Evolutionary conservation across 306 rosid species (phyloP).

Genomic region (Pyrus communis): DNA sequence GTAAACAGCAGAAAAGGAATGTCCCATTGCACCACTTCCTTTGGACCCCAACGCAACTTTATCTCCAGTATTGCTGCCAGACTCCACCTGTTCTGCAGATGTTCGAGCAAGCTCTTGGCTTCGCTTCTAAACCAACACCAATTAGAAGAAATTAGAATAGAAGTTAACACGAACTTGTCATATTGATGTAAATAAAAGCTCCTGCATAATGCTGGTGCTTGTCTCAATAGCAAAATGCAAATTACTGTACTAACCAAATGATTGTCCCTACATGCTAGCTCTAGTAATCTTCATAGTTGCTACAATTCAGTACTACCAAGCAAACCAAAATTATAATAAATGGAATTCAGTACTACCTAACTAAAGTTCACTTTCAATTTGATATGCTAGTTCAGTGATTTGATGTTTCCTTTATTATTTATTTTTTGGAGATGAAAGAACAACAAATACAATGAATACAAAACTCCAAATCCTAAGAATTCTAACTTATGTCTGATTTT

Average conservation of each 20-base stretch:
- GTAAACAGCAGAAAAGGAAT: slow-evolving; percentile 44
- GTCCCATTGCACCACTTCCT: slow-evolving; percentile 44
- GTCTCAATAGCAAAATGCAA: not conserved
- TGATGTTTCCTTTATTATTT: not conserved
- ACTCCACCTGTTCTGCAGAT: slow-evolving; percentile 62
- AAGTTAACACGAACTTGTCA: not conserved
- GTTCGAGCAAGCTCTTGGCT: slow-evolving; percentile 58
- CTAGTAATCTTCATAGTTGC: not conserved
- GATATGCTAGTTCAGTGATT: not conserved
- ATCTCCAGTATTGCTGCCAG: slow-evolving; percentile 43
- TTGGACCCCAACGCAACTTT: slow-evolving; percentile 58
- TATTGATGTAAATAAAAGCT: not conserved
- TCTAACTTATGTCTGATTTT: not conserved
- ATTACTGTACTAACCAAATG: not conserved
- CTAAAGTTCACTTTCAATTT: not conserved
- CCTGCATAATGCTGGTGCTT: not conserved
- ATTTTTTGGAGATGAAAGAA: not conserved
- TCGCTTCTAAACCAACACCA: slow-evolving; percentile 53
- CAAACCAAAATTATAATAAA: not conserved
- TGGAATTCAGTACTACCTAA: not conserved
- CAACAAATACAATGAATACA: not conserved
- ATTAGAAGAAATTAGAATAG: slow-evolving; percentile 17
- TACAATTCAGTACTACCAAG: not conserved
- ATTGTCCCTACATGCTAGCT: not conserved
- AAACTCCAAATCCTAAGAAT: not conserved